Conservation (phyloP, 352 stramenopile genomes). For the Phytophthora syringae region DNA sequence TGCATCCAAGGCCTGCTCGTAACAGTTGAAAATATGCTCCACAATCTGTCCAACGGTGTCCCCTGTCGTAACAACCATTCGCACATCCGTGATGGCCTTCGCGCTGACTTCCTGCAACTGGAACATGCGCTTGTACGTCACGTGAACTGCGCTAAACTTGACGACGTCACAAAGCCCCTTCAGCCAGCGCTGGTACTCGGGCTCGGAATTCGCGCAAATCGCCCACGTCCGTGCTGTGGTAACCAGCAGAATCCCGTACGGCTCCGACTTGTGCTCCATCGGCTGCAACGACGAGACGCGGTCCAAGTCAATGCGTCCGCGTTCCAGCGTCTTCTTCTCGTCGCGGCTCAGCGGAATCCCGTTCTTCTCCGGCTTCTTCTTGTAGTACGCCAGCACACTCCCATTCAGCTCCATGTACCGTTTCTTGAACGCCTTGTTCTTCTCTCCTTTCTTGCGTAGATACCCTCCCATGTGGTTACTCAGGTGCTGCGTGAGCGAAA, state of each 20-base stretch:
- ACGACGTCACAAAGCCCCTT: conserved; percentile 82
- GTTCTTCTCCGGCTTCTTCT: conserved; percentile 86
- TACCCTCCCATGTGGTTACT: conserved; percentile 72
- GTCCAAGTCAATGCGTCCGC: conserved; percentile 81
- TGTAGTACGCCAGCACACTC: conserved; percentile 80
- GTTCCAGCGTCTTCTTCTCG: conserved; percentile 79
- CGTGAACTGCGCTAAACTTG: conserved; percentile 82
- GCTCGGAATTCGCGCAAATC: conserved; percentile 73
- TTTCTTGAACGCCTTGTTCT: conserved; percentile 83
- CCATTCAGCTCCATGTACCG: conserved; percentile 88
- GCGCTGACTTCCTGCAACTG: conserved; percentile 86
- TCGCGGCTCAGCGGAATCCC: conserved; percentile 70
- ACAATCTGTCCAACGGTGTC: conserved; percentile 90
- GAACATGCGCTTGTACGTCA: conserved; percentile 86
- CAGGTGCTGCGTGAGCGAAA: conserved; percentile 42
- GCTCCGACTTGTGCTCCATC: conserved; percentile 65
- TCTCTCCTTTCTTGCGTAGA: conserved; percentile 85
- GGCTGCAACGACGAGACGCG: conserved; percentile 83
- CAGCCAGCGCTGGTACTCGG: conserved; percentile 83
- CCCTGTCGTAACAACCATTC: conserved; percentile 82
- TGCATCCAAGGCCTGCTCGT: conserved; percentile 81
- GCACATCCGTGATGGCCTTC: conserved; percentile 84
- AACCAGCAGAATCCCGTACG: conserved; percentile 82
- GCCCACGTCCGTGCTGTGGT: conserved; percentile 82
- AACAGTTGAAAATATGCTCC: conserved; percentile 91